phyloP scores from a whole-genome alignment of 805 yeast genomes.

The Naumovozyma castellii region DNA sequence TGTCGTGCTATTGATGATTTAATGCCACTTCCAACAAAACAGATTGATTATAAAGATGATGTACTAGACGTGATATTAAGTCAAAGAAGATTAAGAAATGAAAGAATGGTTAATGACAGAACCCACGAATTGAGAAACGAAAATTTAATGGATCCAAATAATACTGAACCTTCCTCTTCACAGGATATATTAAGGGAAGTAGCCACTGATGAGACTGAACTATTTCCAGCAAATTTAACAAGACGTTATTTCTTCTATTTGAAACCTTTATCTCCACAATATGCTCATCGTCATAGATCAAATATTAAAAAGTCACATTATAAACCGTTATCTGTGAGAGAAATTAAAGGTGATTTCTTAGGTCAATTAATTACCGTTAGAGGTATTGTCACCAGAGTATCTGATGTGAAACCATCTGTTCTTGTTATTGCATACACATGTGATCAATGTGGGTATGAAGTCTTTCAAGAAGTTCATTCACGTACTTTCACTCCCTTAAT shows the following conservation, averaged over 20 bases:
- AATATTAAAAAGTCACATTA: slow-evolving; percentile 17
- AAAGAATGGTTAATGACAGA: slow-evolving; percentile 57
- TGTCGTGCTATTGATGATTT: slow-evolving; percentile 65
- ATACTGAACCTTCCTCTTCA: slow-evolving; percentile 16
- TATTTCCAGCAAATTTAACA: slow-evolving; percentile 79
- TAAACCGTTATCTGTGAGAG: slow-evolving; percentile 78
- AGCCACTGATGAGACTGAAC: slow-evolving; percentile 35
- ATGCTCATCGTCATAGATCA: slow-evolving; percentile 22
- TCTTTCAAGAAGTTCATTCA: slow-evolving; percentile 87
- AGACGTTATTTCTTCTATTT: slow-evolving; percentile 83
- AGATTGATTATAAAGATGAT: slow-evolving; percentile 71
- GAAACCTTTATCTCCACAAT: slow-evolving; percentile 54
- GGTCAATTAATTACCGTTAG: slow-evolving; percentile 85
- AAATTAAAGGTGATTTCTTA: slow-evolving; percentile 70
- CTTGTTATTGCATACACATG: slow-evolving; percentile 92
- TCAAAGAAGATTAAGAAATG: slow-evolving; percentile 79
- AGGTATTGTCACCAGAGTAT: slow-evolving; percentile 90
- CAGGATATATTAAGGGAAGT: slow-evolving; percentile 28
- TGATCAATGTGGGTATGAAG: slow-evolving; percentile 93
- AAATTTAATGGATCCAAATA: slow-evolving; percentile 23
- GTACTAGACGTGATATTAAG: slow-evolving; percentile 88
- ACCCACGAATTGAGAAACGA: slow-evolving; percentile 48
- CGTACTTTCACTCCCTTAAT: slow-evolving; percentile 77
- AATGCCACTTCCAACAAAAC: slow-evolving; percentile 77
- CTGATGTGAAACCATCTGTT: slow-evolving; percentile 91